A percentile compares a stretch with the other conserved stretches of the same genome.
phyloP scores from a whole-genome alignment of 805 yeast species.

The Yarrowia sp. region DNA sequence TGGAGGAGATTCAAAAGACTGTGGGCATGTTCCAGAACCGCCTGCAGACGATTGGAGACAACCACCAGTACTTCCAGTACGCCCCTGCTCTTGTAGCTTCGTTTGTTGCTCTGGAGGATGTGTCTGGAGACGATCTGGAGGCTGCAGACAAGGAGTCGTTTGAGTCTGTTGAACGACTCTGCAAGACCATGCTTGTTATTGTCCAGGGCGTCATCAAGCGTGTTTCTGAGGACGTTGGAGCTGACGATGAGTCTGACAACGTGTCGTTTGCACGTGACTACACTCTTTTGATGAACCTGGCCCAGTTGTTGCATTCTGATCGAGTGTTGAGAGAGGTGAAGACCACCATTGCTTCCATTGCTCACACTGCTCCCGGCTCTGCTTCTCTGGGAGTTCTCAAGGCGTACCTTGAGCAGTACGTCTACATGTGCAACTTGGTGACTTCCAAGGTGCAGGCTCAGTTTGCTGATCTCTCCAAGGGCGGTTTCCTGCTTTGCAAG shows the following conservation, averaged over 20 bases:
- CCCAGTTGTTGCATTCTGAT: not conserved
- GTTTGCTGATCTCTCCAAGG: conserved; percentile 57
- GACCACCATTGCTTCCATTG: not conserved
- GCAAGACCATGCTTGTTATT: conserved; percentile 8
- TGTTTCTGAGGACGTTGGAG: not conserved
- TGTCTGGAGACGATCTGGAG: not conserved
- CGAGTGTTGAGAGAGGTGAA: not conserved
- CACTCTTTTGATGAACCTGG: not conserved
- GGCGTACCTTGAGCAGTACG: conserved; percentile 65
- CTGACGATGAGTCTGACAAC: not conserved
- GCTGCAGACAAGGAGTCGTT: not conserved
- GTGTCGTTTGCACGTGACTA: not conserved
- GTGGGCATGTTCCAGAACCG: not conserved
- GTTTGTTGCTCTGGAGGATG: not conserved
- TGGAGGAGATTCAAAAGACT: not conserved
- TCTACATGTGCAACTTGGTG: conserved; percentile 47
- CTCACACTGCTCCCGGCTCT: conserved; percentile 46
- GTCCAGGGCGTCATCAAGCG: conserved; percentile 5
- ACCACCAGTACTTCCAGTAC: not conserved
- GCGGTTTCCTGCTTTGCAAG: conserved; percentile 56
- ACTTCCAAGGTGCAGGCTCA: conserved; percentile 47
- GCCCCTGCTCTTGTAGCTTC: not conserved
- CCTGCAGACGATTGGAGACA: not conserved
- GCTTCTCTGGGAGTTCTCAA: conserved; percentile 48
- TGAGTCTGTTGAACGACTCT: not conserved